Conservation (phyloP, 2,329 filamentous ascomycete genomes). For the Dothistroma pini region DNA sequence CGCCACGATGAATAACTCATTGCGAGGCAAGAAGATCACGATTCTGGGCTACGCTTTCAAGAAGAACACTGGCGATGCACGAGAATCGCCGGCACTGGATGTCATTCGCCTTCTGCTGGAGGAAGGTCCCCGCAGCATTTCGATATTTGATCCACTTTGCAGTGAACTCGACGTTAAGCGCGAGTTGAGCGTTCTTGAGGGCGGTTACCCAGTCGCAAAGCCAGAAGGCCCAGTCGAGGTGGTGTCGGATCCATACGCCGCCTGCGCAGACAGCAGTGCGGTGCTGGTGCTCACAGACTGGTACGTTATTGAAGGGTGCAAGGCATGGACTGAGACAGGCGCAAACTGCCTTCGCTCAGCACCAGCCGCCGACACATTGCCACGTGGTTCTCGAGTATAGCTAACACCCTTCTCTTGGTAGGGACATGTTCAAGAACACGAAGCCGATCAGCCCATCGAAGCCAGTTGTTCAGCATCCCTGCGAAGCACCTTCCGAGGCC, state of each 20-base stretch:
- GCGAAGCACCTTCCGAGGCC: background rate
- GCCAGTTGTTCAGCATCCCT: background rate
- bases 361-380: too few relatives aligned
- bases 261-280: constrained; percentile 31
- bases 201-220: constrained; percentile 11
- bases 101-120: constrained; percentile 65
- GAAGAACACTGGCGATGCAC: constrained; percentile 71
- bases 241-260: constrained; percentile 29
- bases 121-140: constrained; percentile 53
- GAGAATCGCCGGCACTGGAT: constrained; percentile 65
- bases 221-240: constrained; percentile 28
- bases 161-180: constrained; percentile 31
- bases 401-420: too few relatives aligned
- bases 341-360: too few relatives aligned
- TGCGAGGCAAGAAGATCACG: constrained; percentile 65
- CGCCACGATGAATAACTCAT: constrained; percentile 63
- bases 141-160: constrained; percentile 61
- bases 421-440: constrained; percentile 31
- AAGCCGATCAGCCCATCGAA: constrained; percentile 1
- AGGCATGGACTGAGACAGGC: too few relatives aligned
- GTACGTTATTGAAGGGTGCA: too few relatives aligned
- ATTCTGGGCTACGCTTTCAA: constrained; percentile 76
- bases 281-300: constrained; percentile 32
- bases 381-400: too few relatives aligned
- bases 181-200: constrained; percentile 25